phyloP scores from a whole-genome alignment of 345 rosid genomes.

The Eucalyptus shirleyi region DNA sequence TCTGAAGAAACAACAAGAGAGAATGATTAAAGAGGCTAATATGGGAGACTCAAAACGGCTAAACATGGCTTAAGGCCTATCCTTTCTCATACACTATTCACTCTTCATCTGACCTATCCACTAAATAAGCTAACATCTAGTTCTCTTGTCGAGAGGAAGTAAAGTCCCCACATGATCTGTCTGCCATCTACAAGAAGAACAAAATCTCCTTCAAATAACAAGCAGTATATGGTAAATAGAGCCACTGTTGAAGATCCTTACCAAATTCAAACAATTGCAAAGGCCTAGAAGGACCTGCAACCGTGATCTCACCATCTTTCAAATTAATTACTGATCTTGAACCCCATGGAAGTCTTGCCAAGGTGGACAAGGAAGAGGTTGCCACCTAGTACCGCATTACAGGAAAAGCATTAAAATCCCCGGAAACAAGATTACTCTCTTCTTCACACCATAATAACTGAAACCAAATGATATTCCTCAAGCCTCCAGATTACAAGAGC shows the following conservation, averaged over 20 bases:
- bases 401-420: background rate
- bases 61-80: background rate
- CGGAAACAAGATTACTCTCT: background rate
- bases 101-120: background rate
- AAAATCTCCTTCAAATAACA: background rate
- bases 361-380: slow-evolving; percentile 60
- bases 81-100: background rate
- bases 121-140: background rate
- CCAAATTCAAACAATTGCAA: slow-evolving; percentile 82
- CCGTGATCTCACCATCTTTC: background rate
- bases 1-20: background rate
- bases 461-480: background rate
- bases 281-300: slow-evolving; percentile 22
- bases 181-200: background rate
- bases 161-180: background rate
- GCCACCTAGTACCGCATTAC: slow-evolving; percentile 24
- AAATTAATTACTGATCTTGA: slow-evolving; percentile 26
- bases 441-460: background rate
- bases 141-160: background rate
- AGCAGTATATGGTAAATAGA: background rate
- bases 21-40: background rate
- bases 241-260: slow-evolving; percentile 3
- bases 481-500: background rate
- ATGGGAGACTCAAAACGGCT: background rate
- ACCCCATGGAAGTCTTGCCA: slow-evolving; percentile 75